Conservation (phyloP, 306 rosid genomes). For the Crataegus laevigata region DNA sequence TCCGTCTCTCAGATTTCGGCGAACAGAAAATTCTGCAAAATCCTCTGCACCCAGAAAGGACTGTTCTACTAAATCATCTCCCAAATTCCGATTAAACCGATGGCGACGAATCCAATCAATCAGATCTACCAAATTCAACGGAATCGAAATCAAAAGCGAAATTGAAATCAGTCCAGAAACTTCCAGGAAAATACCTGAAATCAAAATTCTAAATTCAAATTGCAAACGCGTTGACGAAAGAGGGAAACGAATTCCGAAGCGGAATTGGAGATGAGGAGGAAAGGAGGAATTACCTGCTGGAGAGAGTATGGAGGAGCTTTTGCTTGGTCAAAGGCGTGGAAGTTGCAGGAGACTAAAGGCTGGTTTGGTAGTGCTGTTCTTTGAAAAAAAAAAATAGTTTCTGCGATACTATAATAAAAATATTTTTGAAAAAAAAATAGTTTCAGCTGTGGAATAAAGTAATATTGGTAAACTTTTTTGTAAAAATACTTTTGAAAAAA, state of each 20-base stretch:
- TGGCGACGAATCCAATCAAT: background rate
- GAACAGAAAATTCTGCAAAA: too few relatives aligned
- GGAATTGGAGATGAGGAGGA: background rate
- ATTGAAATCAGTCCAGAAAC: background rate
- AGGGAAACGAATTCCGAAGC: background rate
- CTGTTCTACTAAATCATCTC: too few relatives aligned
- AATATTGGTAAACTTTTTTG: too few relatives aligned
- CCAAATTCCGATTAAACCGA: too few relatives aligned
- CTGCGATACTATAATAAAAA: too few relatives aligned
- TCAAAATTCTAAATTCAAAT: background rate
- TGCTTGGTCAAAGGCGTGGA: background rate
- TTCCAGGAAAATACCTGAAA: constrained; percentile 8
- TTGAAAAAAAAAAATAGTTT: too few relatives aligned
- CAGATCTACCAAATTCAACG: constrained; percentile 1
- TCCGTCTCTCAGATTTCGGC: fast-evolving
- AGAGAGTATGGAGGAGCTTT: background rate
- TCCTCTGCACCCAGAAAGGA: too few relatives aligned
- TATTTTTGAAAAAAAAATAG: too few relatives aligned
- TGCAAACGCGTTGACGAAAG: background rate
- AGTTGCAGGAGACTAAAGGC: constrained; percentile 7
- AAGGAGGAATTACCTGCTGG: constrained; percentile 1
- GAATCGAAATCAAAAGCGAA: background rate
- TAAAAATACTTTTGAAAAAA: too few relatives aligned
- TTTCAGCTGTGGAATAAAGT: too few relatives aligned
- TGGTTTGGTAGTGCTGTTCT: too few relatives aligned